Base-by-base conservation (phyloP, 768 basidiomycete genomes). In the Hydnum rufescens region DNA sequence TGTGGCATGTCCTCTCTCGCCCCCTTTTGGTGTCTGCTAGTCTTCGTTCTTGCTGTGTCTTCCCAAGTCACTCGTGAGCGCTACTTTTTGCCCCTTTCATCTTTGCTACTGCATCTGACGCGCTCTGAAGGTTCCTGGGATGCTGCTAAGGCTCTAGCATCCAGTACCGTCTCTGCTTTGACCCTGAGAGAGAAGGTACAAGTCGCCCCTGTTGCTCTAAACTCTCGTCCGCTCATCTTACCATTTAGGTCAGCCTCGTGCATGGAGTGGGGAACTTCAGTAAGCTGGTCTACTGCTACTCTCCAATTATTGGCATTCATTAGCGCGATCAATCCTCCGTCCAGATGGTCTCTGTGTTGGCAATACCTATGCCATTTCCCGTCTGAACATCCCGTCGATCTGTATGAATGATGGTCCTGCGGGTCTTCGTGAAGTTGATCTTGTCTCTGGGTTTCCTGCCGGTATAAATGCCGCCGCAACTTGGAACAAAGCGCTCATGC, bases 401-500 rank as follows among this genome's bases (percentile, higher is more conserved):
- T 50, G 49, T 26, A 6, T 50, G 6, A 18, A 50, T 31, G 49
- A 54, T 23, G 44, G 53, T 23, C 55, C 55, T 42, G 36, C 48
- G 34, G 55, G 55, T 6, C 32, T 57, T 23, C 55, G 55, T 18
- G 29, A 42, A 4, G 48, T 46, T 25, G 51, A 53, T 32, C 51
- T 36, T 26, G 36, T 46, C 26, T 55, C 56, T 22, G 55, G 31
- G n/a, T 57, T 53, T 51, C 58, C 58, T 23, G 56, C 59, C 43
- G 60, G 57, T 3, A 57, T 60, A 46, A 59, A 59, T 39, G 55
- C 56, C 30, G 60, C 55, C 18, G 52, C 57, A 18, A 59, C 60
- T 5, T 66, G 62, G 53, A 64, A 67, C 54, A 62, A 60, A 26
- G 51, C 5, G 3, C n/a, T 70, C 22, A 66, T 68, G 60, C 64